phyloP scores from a whole-genome alignment of 2,329 filamentous ascomycete species.

The Keithomyces neogunnii region DNA sequence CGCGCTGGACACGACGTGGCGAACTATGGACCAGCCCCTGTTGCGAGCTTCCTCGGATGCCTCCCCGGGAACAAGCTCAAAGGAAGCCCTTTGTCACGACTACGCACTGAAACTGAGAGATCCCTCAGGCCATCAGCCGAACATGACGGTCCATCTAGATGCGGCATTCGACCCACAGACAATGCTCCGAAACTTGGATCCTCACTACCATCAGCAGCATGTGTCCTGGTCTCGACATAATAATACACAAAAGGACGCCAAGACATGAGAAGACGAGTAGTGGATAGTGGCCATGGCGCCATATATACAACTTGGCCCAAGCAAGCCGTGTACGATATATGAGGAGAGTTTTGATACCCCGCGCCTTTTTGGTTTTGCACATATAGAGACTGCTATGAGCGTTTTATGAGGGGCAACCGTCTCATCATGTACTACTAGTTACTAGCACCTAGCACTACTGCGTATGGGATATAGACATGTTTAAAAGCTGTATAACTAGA shows the following conservation, averaged over 20 bases:
- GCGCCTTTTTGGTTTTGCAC: neutral
- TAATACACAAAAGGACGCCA: too few relatives aligned
- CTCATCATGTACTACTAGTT: neutral
- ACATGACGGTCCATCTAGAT: constrained; percentile 2
- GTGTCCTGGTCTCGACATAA: too few relatives aligned
- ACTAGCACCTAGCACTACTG: neutral
- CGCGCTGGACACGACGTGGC: constrained; percentile 17
- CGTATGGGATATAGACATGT: neutral
- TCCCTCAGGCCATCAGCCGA: neutral
- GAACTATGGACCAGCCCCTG: constrained; percentile 15
- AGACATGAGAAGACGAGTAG: too few relatives aligned
- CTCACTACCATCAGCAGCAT: neutral
- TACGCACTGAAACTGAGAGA: constrained; percentile 9
- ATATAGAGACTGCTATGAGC: neutral
- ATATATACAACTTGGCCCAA: too few relatives aligned
- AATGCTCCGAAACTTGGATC: neutral
- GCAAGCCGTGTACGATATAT: neutral
- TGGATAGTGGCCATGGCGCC: too few relatives aligned
- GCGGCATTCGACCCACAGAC: constrained; percentile 2
- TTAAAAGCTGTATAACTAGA: neutral
- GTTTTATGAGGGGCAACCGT: neutral
- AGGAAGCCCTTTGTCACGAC: neutral
- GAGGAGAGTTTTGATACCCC: neutral
- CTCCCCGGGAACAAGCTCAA: neutral
- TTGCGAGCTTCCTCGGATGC: neutral